Conservation (phyloP, 352 stramenopile genomes). For the Achlya hypogyna region DNA sequence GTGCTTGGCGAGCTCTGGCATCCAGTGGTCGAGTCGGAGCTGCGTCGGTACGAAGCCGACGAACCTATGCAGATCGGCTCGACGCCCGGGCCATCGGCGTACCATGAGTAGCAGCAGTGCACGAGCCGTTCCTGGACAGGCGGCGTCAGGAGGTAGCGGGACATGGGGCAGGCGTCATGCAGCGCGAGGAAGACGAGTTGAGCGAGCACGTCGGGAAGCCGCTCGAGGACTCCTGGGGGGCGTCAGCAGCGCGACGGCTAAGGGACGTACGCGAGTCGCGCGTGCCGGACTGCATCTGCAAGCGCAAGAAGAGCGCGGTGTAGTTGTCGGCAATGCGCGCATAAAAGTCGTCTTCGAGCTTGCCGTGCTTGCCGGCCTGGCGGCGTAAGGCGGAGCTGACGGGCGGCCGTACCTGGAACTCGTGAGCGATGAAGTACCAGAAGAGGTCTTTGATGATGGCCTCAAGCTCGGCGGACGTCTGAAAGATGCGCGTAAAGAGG, state of each 20-base stretch:
- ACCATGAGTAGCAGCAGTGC: constrained; percentile 45
- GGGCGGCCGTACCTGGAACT: constrained; percentile 31
- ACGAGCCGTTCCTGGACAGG: constrained; percentile 35
- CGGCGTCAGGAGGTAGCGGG: constrained; percentile 33
- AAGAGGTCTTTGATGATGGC: constrained; percentile 64
- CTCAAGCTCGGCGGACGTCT: constrained; percentile 33
- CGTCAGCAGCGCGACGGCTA: neutral
- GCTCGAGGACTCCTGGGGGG: constrained; percentile 35
- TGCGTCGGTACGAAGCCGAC: constrained; percentile 45
- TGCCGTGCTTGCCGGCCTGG: constrained; percentile 27
- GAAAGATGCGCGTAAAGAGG: constrained; percentile 40
- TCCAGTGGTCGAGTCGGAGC: constrained; percentile 39
- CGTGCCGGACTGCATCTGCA: constrained; percentile 42
- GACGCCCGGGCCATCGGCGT: neutral
- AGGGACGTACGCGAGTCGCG: constrained; percentile 24
- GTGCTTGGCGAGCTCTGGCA: constrained; percentile 42
- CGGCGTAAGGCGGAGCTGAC: neutral
- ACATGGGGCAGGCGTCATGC: constrained; percentile 65
- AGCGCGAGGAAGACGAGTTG: constrained; percentile 56
- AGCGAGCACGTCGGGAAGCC: constrained; percentile 43
- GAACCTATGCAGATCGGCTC: constrained; percentile 23
- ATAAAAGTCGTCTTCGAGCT: constrained; percentile 40
- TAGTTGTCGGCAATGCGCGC: constrained; percentile 61
- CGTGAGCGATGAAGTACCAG: constrained; percentile 53
- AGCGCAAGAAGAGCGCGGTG: constrained; percentile 45